These are phyloP conservation scores for Mikania micrantha DNA, from an alignment of 129 eudicot genomes.

Conservation along the genomic window DNA sequence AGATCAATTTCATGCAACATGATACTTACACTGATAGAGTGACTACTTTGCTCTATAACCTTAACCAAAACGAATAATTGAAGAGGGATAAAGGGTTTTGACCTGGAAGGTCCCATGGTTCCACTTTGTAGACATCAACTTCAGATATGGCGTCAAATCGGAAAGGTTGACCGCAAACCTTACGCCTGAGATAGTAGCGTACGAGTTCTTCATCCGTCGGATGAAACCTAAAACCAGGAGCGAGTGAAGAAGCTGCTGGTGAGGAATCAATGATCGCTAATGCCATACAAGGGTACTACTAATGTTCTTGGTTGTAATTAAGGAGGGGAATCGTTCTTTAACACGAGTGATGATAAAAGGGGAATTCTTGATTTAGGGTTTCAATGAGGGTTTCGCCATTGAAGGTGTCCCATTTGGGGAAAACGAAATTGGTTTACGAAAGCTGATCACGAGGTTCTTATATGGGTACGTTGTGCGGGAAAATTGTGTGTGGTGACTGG, in stretches of 20 bases:
- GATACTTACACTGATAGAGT: not conserved
- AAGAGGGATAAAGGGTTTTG: not conserved
- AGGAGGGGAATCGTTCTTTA: not conserved
- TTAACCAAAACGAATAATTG: not conserved
- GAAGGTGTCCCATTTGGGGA: constrained; percentile 15
- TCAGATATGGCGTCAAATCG: constrained; percentile 64
- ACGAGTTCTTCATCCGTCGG: constrained; percentile 92
- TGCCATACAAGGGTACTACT: constrained; percentile 26
- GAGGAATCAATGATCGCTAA: constrained; percentile 18
- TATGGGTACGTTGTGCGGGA: constrained; percentile 30
- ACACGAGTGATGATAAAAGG: not conserved
- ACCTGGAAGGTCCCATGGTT: constrained; percentile 97
- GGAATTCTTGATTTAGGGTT: constrained; percentile 6
- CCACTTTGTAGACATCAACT: constrained; percentile 74
- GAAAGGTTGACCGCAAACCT: constrained; percentile 58
- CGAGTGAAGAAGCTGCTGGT: constrained; percentile 41
- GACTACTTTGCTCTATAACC: not conserved
- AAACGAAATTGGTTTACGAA: not conserved
- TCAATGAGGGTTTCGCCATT: constrained; percentile 23
- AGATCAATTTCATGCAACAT: not conserved
- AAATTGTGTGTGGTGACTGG: constrained; percentile 10
- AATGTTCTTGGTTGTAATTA: constrained; percentile 5
- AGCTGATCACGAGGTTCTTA: not conserved
- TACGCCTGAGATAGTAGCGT: constrained; percentile 61
- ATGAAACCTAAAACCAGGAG: constrained; percentile 85